phyloP scores from a whole-genome alignment of 1,284 basidiomycete genomes.

The Ceraceosorus guamensis region DNA sequence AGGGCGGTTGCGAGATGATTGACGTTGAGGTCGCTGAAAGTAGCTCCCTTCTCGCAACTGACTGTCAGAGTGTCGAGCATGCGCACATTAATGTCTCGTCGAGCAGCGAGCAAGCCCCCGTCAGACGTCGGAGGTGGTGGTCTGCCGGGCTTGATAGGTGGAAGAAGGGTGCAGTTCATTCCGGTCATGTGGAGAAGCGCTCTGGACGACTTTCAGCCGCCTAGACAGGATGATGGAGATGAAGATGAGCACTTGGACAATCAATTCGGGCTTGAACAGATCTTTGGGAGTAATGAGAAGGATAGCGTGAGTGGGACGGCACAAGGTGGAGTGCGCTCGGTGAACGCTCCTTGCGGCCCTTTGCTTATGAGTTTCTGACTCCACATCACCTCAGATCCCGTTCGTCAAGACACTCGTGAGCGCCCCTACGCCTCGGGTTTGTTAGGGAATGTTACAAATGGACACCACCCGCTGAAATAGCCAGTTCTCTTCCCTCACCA shows the following conservation, averaged over 20 bases:
- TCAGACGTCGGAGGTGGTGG: conserved; percentile 30
- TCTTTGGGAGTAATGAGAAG: conserved; percentile 11
- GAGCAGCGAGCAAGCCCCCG: conserved; percentile 23
- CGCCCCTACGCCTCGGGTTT: too few relatives aligned
- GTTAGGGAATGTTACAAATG: not conserved
- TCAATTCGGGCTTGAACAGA: conserved; percentile 50
- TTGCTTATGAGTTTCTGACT: too few relatives aligned
- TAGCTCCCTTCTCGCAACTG: not conserved
- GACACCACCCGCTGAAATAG: not conserved
- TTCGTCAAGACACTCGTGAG: conserved; percentile 6
- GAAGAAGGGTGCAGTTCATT: conserved; percentile 53
- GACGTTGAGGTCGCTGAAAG: too few relatives aligned
- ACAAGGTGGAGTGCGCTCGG: not conserved
- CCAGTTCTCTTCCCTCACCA: not conserved
- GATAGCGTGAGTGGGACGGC: not conserved
- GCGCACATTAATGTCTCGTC: conserved; percentile 23
- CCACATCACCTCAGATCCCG: conserved; percentile 48
- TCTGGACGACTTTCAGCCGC: conserved; percentile 48
- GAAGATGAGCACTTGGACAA: conserved; percentile 30
- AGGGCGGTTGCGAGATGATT: too few relatives aligned
- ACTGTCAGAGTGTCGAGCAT: conserved; percentile 20
- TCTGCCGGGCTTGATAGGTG: conserved; percentile 20
- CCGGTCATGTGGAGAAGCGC: conserved; percentile 57
- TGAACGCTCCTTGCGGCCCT: not conserved
- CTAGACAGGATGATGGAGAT: conserved; percentile 48